These are phyloP conservation scores for Xylariales sp. DNA, from an alignment of 2,329 filamentous ascomycete genomes.

Conservation along the genomic window DNA sequence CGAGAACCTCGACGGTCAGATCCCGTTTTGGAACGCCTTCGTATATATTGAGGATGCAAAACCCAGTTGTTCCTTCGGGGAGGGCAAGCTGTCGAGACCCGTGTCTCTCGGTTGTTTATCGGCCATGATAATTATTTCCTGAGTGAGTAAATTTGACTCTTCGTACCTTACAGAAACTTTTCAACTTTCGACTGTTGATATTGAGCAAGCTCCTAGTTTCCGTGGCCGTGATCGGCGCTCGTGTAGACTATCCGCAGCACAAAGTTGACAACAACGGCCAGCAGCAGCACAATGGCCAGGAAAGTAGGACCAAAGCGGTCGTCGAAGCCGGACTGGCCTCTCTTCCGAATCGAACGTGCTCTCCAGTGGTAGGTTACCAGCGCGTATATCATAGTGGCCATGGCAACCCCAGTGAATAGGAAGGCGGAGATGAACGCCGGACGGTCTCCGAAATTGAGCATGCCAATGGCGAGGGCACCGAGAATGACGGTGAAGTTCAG, in stretches of 20 bases:
- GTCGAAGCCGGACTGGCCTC: slow-evolving; percentile 94
- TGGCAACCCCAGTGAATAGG: slow-evolving; percentile 89
- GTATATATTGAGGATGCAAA: no score
- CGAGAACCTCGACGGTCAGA: no score
- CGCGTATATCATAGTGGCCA: slow-evolving; percentile 94
- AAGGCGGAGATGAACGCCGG: slow-evolving; percentile 92
- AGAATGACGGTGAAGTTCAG: slow-evolving; percentile 99
- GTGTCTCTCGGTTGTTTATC: no score
- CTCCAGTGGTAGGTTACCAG: slow-evolving; percentile 96
- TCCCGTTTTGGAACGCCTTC: no score
- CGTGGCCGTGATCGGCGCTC: slow-evolving; percentile 27
- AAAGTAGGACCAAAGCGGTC: slow-evolving; percentile 93
- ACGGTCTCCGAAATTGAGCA: slow-evolving; percentile 96
- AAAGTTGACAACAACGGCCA: slow-evolving; percentile 95
- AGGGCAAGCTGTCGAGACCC: no score
- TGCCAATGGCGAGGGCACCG: slow-evolving; percentile 90
- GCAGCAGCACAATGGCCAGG: slow-evolving; percentile 77
- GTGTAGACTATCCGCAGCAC: slow-evolving; percentile 66
- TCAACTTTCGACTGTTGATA: not conserved
- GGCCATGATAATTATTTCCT: no score
- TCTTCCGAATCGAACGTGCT: slow-evolving; percentile 83
- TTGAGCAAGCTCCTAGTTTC: slow-evolving; percentile 15
- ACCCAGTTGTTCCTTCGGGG: no score
- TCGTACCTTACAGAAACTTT: no score
- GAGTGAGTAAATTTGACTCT: not conserved